A percentile compares a stretch with the other conserved stretches of the same genome.
phyloP scores from a whole-genome alignment of 495 filamentous ascomycete species.

The Talaromyces wortmannii region DNA sequence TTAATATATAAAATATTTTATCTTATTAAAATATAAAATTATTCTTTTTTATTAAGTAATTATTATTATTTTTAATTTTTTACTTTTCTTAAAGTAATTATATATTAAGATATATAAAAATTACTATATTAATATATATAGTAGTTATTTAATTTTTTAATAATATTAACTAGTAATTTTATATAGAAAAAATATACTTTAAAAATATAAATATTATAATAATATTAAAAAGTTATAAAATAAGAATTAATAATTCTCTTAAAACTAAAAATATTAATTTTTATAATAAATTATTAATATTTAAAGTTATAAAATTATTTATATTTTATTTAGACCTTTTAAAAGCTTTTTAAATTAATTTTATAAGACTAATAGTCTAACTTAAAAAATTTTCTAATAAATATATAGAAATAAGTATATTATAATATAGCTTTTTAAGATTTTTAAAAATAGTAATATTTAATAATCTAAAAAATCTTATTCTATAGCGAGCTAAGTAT shows the following conservation, averaged over 20 bases:
- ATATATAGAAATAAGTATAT: not conserved
- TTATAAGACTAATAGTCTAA: not conserved
- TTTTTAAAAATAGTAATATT: not conserved
- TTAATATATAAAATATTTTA: not conserved
- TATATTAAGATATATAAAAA: not conserved
- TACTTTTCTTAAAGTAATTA: not conserved
- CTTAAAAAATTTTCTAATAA: not conserved
- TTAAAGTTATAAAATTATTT: not conserved
- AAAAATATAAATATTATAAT: not conserved
- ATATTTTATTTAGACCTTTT: not conserved
- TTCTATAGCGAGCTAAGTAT: not conserved
- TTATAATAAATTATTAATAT: not conserved
- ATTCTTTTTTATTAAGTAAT: not conserved
- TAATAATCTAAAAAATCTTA: not conserved
- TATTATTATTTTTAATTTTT: not conserved
- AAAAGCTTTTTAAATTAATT: not conserved
- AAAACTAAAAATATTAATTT: not conserved
- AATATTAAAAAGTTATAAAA: not conserved
- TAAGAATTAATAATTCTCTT: not conserved
- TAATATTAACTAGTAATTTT: not conserved
- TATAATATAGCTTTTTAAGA: not conserved
- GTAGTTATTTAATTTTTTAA: not conserved
- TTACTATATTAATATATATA: not conserved
- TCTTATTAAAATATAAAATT: not conserved
- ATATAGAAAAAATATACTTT: not conserved